Conservation (phyloP, 306 rosid genomes). For the Cicer judaicum region DNA sequence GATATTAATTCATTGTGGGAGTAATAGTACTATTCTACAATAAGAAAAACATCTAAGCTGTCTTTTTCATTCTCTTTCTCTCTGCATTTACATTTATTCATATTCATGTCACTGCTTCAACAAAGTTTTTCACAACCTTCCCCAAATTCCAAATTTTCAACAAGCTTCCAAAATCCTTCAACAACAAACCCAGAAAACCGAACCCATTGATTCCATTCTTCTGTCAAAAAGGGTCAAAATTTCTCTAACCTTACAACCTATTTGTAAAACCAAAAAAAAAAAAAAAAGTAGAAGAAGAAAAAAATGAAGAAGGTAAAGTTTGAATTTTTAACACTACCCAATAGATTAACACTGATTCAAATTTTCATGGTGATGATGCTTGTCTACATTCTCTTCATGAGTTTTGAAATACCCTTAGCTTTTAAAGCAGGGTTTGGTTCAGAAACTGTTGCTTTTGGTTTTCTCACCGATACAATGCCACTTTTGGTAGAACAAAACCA, state of each 20-base stretch:
- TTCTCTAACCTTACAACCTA: conserved; percentile 23
- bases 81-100: conserved; percentile 23
- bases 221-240: background rate
- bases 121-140: background rate
- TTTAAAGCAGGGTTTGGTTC: conserved; percentile 53
- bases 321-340: conserved; percentile 54
- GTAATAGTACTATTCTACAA: too few relatives aligned
- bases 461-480: conserved; percentile 57
- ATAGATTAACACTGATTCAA: conserved; percentile 72
- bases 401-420: conserved; percentile 80
- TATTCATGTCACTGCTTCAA: conserved; percentile 25
- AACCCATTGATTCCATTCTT: conserved; percentile 22
- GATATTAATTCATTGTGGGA: too few relatives aligned
- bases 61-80: background rate
- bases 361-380: conserved; percentile 63
- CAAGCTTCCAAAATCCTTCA: conserved; percentile 31
- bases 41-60: background rate
- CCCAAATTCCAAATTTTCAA: conserved; percentile 23
- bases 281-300: background rate
- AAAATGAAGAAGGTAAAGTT: conserved; percentile 76
- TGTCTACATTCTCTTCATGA: conserved; percentile 68
- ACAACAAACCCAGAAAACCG: conserved; percentile 28
- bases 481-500: conserved; percentile 8
- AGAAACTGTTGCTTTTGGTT: conserved; percentile 52
- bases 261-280: background rate